Base-by-base conservation (phyloP, 495 filamentous ascomycete genomes). In the Stereocaulon alpinum region DNA sequence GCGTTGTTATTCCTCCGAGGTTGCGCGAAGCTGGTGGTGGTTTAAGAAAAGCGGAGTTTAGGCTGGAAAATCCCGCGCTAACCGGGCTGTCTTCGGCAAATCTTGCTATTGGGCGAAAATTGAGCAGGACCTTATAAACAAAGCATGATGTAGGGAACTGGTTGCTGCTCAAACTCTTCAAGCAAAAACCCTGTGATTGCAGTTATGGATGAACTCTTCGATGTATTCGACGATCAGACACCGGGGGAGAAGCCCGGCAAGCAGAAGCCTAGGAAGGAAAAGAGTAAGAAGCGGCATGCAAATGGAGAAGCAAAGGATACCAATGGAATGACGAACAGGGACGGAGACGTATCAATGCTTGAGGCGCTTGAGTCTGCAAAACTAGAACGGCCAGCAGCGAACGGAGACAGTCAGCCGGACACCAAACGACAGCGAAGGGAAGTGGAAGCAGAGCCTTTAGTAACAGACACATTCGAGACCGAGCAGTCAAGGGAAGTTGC, bases 381-480 rank as follows among this genome's bases (percentile, higher is more conserved):
- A 20, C 64, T 63, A 6, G 60, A 69, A 40, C 41, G 37, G 9
- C 37, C 56, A 12, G 47, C 55, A 30, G 43, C 58, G 30, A 27
- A 15, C 52, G 14, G 70, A 74, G 42, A 72, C 29, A 71, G 69
- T 32, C 75, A 81, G 44, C 80, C 82, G 40, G 79, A 83, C 24
- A 68, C 70, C 59, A 98, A 96, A 72, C 85, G 92, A 43, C 84
- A 82, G 63, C 82, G 87, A 63, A 82, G 85, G 63, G 82, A 91
- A 49, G 77, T 79, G 43, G 85, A 81, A 63, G 80, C 85, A 17
- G 89, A 86, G 60, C 89, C 93, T 18, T 83, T 96, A 42, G 82
- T 96, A 61, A 90, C 90, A 43, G 93, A 98, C 73, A 81, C 87
- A 15, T 98, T 97, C 71, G 85, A 97, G 72, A 96, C 94, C n/a